phyloP scores from a whole-genome alignment of 805 yeast species.

The Candida khao-thaluensis region DNA sequence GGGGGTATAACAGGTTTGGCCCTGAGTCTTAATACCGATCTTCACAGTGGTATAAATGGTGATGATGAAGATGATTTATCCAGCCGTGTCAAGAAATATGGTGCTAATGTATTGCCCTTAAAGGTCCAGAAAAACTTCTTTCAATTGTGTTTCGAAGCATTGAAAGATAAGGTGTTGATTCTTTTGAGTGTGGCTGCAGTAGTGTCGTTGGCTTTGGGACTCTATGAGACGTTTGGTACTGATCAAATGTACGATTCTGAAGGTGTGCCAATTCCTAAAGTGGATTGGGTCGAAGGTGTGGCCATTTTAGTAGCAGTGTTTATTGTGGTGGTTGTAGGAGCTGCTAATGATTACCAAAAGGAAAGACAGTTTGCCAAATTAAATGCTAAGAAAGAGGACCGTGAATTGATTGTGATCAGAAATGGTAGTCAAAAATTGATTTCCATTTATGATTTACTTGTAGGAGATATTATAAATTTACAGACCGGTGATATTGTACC shows the following conservation, averaged over 20 bases:
- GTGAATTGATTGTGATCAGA: conserved; percentile 74
- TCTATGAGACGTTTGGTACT: conserved; percentile 89
- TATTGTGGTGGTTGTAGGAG: conserved; percentile 91
- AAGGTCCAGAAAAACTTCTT: conserved; percentile 68
- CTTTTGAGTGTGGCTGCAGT: conserved; percentile 83
- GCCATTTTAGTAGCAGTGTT: conserved; percentile 90
- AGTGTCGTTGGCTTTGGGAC: conserved; percentile 83
- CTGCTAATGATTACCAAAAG: conserved; percentile 94
- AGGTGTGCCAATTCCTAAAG: conserved; percentile 74
- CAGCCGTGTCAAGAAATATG: conserved; percentile 52
- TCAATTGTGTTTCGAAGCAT: conserved; percentile 71
- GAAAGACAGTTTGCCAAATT: conserved; percentile 88
- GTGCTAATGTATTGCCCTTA: conserved; percentile 71
- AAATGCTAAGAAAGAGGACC: conserved; percentile 83
- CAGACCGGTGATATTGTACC: conserved; percentile 96
- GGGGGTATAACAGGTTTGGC: conserved; percentile 46
- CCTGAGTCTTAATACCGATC: conserved; percentile 35
- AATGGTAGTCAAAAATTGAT: conserved; percentile 65
- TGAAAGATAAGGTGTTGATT: conserved; percentile 88
- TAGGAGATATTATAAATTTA: conserved; percentile 78
- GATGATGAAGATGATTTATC: conserved; percentile 29
- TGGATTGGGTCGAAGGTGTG: conserved; percentile 99
- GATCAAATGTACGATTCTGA: conserved; percentile 75
- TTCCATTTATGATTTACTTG: conserved; percentile 72
- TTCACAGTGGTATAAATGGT: conserved; percentile 41